Percentiles rank a stretch among this genome's conserved stretches.
Evolutionary conservation across 108 stramenopile species (phyloP).

Genomic region (Nitzschia palea): DNA sequence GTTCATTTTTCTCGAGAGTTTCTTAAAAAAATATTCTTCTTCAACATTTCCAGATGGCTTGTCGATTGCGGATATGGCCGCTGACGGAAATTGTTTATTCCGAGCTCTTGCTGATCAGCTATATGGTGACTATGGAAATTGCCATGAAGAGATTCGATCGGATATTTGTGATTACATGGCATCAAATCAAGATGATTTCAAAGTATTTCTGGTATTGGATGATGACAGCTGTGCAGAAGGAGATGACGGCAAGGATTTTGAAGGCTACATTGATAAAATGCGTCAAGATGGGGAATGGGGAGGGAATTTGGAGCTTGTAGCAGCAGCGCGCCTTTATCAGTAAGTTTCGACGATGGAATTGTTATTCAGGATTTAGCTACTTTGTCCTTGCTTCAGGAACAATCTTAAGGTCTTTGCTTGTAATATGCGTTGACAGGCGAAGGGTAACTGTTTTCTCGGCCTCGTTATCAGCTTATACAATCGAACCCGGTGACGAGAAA

Average conservation of each 20-base stretch:
- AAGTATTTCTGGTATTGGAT: slow-evolving; percentile 70
- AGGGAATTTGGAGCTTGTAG: slow-evolving; percentile 83
- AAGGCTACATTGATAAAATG: slow-evolving; percentile 67
- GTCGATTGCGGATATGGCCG: slow-evolving; percentile 57
- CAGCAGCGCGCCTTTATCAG: slow-evolving; percentile 67
- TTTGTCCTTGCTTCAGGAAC: too few species aligned
- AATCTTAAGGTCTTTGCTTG: too few species aligned
- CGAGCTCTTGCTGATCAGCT: slow-evolving; percentile 82
- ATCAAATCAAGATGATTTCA: slow-evolving; percentile 60
- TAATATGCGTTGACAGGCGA: slow-evolving; percentile 33
- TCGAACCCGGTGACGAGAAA: slow-evolving; percentile 46
- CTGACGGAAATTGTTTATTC: slow-evolving; percentile 90
- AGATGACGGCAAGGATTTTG: slow-evolving; percentile 72
- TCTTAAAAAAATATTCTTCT: too few species aligned
- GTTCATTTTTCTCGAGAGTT: too few species aligned
- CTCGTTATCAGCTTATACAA: slow-evolving; percentile 57
- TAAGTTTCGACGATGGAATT: slow-evolving; percentile 20
- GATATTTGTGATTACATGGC: slow-evolving; percentile 76
- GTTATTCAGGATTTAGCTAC: too few species aligned
- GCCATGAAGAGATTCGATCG: slow-evolving; percentile 50
- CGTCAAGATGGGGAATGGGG: slow-evolving; percentile 77
- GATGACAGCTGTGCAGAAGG: slow-evolving; percentile 47
- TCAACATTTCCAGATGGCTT: slow-evolving; percentile 6
- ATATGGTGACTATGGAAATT: slow-evolving; percentile 53
- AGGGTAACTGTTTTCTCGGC: slow-evolving; percentile 70